Percentiles rank a stretch among this genome's conserved stretches.
These are phyloP conservation scores for Chalciporus sphaerocephalus DNA, from an alignment of 768 basidiomycete genomes.

Conservation along the genomic window DNA sequence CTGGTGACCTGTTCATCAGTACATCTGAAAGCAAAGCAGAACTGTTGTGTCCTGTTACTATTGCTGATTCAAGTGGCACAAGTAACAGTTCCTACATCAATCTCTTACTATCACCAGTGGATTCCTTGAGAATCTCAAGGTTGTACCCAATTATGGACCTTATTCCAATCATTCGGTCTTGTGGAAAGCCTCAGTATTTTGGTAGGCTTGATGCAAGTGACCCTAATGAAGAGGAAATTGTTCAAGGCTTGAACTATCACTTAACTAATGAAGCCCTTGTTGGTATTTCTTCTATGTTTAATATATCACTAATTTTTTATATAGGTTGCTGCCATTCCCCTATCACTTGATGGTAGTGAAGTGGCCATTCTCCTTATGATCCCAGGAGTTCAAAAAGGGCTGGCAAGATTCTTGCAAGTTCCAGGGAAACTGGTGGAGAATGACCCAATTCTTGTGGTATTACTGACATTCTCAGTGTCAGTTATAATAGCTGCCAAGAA, in stretches of 20 bases:
- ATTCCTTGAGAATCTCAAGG: slow-evolving; percentile 42
- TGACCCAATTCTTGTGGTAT: slow-evolving; percentile 21
- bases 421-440: slow-evolving; percentile 28
- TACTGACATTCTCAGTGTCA: slow-evolving; percentile 26
- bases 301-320: slow-evolving; percentile 2
- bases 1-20: slow-evolving; percentile 48
- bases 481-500: slow-evolving; percentile 2
- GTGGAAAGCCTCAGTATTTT: slow-evolving; percentile 48
- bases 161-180: slow-evolving; percentile 43
- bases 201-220: slow-evolving; percentile 44
- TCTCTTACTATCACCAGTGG: slow-evolving; percentile 38
- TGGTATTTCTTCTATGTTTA: slow-evolving; percentile 13
- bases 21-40: slow-evolving; percentile 36
- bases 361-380: slow-evolving; percentile 58
- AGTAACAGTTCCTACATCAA: slow-evolving; percentile 47
- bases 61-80: slow-evolving; percentile 44
- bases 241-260: slow-evolving; percentile 41
- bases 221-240: slow-evolving; percentile 36
- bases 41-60: slow-evolving; percentile 44
- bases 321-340: slow-evolving; percentile 48
- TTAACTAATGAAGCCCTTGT: slow-evolving; percentile 50
- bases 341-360: slow-evolving; percentile 43
- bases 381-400: slow-evolving; percentile 32
- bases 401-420: slow-evolving; percentile 40
- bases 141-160: slow-evolving; percentile 50